Evolutionary conservation across 1,284 basidiomycete genomes (phyloP).

Genomic region (Inonotus hispidus): DNA sequence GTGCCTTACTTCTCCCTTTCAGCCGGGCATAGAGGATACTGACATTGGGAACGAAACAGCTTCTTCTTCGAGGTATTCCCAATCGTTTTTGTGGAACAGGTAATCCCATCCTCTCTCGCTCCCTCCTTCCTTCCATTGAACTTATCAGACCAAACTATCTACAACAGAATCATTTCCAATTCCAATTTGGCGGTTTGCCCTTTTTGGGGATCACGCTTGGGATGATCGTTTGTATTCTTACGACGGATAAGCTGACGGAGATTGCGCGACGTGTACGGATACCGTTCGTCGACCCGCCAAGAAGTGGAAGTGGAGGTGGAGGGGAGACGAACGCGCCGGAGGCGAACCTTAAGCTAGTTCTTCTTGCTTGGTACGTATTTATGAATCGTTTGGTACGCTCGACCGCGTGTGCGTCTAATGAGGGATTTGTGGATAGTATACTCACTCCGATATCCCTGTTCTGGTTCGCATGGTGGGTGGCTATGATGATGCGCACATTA

Average conservation of each 20-base stretch:
- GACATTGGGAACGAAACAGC: background rate
- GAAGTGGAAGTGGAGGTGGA: background rate
- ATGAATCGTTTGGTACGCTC: too few relatives aligned
- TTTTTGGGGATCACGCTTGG: conserved; percentile 22
- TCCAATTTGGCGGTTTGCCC: conserved; percentile 23
- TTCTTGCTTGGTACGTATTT: conserved; percentile 19
- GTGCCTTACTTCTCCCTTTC: conserved; percentile 18
- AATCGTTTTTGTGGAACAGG: conserved; percentile 25
- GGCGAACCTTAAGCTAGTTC: conserved; percentile 19
- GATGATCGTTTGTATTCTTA: conserved; percentile 20
- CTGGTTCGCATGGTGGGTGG: conserved; percentile 29
- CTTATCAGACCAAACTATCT: too few relatives aligned
- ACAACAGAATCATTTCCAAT: conserved; percentile 23
- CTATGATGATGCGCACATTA: background rate
- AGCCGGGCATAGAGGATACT: background rate
- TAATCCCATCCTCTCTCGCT: background rate
- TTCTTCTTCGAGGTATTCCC: conserved; percentile 29
- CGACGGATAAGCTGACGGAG: conserved; percentile 6
- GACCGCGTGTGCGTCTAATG: too few relatives aligned
- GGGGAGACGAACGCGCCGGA: conserved; percentile 19
- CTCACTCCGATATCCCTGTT: conserved; percentile 26
- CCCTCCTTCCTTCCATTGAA: background rate
- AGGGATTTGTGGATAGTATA: background rate
- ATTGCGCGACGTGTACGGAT: conserved; percentile 19
- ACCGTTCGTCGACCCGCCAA: conserved; percentile 21